These are phyloP conservation scores for Penicillium sp. DNA, from an alignment of 2,329 filamentous ascomycete genomes.

Conservation along the genomic window DNA sequence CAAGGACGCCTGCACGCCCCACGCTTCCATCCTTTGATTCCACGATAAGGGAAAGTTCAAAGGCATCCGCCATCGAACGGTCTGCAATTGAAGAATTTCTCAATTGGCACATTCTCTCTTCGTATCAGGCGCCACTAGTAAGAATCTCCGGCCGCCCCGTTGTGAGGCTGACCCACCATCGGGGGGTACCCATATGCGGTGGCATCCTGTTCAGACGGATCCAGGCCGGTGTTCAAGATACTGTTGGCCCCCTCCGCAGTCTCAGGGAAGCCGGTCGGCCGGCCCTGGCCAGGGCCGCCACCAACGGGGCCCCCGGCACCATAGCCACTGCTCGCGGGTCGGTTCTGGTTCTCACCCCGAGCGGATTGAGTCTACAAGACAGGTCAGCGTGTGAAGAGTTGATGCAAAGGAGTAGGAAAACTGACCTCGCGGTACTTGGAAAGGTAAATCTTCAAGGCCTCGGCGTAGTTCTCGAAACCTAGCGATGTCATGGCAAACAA, in stretches of 20 bases:
- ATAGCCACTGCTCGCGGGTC: conserved; percentile 52
- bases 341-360: conserved; percentile 63
- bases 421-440: conserved; percentile 97
- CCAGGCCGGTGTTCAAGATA: conserved; percentile 45
- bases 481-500: conserved; percentile 98
- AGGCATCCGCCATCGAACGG: background rate
- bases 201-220: conserved; percentile 46
- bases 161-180: conserved; percentile 48
- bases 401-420: conserved; percentile 37
- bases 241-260: conserved; percentile 44
- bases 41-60: background rate
- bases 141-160: conserved; percentile 47
- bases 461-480: conserved; percentile 97
- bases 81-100: background rate
- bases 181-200: conserved; percentile 47
- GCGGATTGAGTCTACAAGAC: conserved; percentile 75
- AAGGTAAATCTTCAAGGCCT: conserved; percentile 96
- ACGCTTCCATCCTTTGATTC: conserved; percentile 5
- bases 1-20: conserved; percentile 12
- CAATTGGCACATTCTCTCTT: background rate
- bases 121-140: conserved; percentile 30
- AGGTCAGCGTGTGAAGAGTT: conserved; percentile 38
- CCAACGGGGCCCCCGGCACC: conserved; percentile 40
- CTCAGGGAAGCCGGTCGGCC: conserved; percentile 38
- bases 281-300: conserved; percentile 32